A percentile compares a stretch with the other conserved stretches of the same genome.
These are phyloP conservation scores for Plasmodium falciparum DNA, from an alignment of 169 alveolate species.

Conservation along the genomic window DNA sequence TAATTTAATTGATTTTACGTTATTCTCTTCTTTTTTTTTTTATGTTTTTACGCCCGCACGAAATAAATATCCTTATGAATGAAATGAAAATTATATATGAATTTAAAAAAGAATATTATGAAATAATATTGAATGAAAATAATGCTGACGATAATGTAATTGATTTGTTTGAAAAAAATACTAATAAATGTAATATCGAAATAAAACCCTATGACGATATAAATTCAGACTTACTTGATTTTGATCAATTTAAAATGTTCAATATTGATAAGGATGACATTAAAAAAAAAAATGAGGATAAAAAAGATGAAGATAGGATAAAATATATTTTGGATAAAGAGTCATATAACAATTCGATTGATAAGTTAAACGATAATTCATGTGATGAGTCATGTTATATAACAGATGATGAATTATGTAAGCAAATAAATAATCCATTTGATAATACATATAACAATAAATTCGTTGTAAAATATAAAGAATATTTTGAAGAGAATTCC, in stretches of 20 bases:
- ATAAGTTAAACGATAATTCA: background rate
- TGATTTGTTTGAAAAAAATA: conserved; percentile 24
- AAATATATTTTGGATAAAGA: background rate
- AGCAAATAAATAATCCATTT: background rate
- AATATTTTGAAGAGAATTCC: conserved; percentile 16
- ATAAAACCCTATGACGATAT: background rate
- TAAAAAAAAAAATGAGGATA: background rate
- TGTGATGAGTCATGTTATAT: background rate
- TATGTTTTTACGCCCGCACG: too few relatives aligned
- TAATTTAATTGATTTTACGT: too few relatives aligned
- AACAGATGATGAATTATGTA: background rate
- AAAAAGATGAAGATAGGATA: background rate
- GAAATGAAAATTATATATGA: conserved; percentile 51
- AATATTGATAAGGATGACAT: background rate
- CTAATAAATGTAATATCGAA: conserved; percentile 13
- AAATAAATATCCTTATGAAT: background rate
- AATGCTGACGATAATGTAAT: conserved; percentile 51
- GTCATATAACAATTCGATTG: background rate
- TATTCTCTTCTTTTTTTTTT: too few relatives aligned
- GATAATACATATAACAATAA: conserved; percentile 1
- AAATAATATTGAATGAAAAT: conserved; percentile 26
- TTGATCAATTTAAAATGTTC: conserved; percentile 14
- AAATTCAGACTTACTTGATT: conserved; percentile 43
- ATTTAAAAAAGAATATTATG: conserved; percentile 52
- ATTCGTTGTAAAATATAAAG: conserved; percentile 14